Evolutionary conservation across 129 eudicot species (phyloP).

Genomic region (Rutidosis leptorrhynchoides): DNA sequence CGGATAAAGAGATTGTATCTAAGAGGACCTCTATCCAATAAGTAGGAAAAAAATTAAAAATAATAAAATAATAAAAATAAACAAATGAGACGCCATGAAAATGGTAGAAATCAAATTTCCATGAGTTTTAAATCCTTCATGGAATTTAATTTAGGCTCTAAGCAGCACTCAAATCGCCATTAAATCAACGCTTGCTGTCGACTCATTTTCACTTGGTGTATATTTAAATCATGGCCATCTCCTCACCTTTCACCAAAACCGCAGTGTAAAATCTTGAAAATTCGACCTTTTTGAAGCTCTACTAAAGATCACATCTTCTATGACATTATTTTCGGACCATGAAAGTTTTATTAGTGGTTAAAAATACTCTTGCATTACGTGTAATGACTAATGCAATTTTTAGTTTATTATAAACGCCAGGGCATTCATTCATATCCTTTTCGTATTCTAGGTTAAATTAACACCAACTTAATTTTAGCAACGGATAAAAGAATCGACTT

Average conservation of each 20-base stretch:
- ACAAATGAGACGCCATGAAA: no score
- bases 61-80: no score
- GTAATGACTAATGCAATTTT: constrained; percentile 50
- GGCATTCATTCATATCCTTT: constrained; percentile 7
- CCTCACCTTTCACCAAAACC: constrained; percentile 54
- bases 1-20: no score
- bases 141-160: no score
- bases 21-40: no score
- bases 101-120: no score
- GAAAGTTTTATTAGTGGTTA: constrained; percentile 54
- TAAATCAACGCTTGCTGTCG: no score
- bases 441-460: constrained; percentile 38
- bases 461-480: constrained; percentile 58
- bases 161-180: no score
- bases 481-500: constrained; percentile 32
- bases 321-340: constrained; percentile 44
- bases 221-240: constrained; percentile 49
- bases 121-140: no score
- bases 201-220: no score
- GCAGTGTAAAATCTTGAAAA: constrained; percentile 71
- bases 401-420: constrained; percentile 45
- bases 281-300: constrained; percentile 52
- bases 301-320: constrained; percentile 66
- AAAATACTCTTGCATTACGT: constrained; percentile 82
- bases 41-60: no score